Conservation (phyloP, 192 early-diverging fungal genomes). For the Rhizophagus sp. region DNA sequence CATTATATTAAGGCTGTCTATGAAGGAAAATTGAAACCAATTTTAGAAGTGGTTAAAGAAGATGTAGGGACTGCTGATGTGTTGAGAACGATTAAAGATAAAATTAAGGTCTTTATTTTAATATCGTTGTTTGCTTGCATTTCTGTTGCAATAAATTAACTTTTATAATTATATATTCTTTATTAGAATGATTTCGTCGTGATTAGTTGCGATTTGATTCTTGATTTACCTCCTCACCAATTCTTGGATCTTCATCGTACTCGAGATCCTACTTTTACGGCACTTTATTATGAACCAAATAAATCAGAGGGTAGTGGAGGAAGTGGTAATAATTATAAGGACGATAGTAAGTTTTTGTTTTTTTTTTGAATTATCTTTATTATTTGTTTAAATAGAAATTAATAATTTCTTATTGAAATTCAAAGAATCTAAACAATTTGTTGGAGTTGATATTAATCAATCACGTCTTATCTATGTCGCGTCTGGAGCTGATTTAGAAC, state of each 20-base stretch:
- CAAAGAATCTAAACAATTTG: constrained; percentile 35
- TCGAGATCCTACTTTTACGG: constrained; percentile 75
- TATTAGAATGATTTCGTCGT: constrained; percentile 85
- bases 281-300: constrained; percentile 79
- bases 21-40: constrained; percentile 61
- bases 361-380: not conserved
- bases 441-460: constrained; percentile 43
- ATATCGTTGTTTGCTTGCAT: not conserved
- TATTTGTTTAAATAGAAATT: not conserved
- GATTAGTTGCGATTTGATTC: constrained; percentile 86
- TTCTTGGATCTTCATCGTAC: constrained; percentile 85
- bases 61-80: constrained; percentile 82
- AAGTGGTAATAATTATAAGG: constrained; percentile 44
- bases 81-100: constrained; percentile 73
- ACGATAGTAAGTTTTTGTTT: constrained; percentile 38
- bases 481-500: constrained; percentile 47
- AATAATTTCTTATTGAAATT: constrained; percentile 22
- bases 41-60: constrained; percentile 64
- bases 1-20: constrained; percentile 66
- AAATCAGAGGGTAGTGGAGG: constrained; percentile 71
- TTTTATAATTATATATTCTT: not conserved
- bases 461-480: constrained; percentile 43
- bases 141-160: not conserved
- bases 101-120: constrained; percentile 70
- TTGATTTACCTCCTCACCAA: constrained; percentile 79